Evolutionary conservation across 805 yeast species (phyloP).

Genomic region (Jamesozyma spencerorum): DNA sequence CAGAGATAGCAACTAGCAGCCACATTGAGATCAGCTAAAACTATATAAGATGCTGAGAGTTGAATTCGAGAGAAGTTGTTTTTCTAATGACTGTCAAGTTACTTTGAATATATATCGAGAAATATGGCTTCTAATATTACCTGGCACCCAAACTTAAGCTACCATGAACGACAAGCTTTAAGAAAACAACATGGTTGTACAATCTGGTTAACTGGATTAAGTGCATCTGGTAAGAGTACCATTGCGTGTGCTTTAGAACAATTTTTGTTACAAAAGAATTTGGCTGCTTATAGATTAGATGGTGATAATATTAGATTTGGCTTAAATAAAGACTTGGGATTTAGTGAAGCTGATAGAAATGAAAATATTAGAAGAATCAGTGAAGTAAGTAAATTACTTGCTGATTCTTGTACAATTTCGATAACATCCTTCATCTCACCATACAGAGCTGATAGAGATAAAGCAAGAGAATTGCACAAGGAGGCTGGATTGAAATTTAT

Average conservation of each 20-base stretch:
- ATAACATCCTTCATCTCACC: conserved; percentile 92
- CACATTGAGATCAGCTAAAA: no score
- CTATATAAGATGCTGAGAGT: no score
- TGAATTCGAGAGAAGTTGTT: no score
- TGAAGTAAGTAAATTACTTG: conserved; percentile 88
- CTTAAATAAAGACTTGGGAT: conserved; percentile 88
- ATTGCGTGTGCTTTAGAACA: conserved; percentile 93
- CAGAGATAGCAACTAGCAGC: no score
- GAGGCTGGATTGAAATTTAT: conserved; percentile 70
- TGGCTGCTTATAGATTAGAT: conserved; percentile 79
- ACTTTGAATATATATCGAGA: no score
- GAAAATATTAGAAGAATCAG: conserved; percentile 93
- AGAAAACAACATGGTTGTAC: conserved; percentile 83
- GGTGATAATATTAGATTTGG: conserved; percentile 95
- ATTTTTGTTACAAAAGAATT: conserved; percentile 55
- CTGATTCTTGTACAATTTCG: conserved; percentile 82
- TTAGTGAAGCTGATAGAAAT: conserved; percentile 82
- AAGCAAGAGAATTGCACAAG: conserved; percentile 78
- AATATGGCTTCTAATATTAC: conserved; percentile 93
- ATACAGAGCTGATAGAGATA: conserved; percentile 71
- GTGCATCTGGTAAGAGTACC: conserved; percentile 92
- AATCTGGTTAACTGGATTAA: conserved; percentile 89
- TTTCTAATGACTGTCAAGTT: no score
- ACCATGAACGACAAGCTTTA: conserved; percentile 63
- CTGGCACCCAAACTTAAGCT: conserved; percentile 88